These are phyloP conservation scores for Myxozyma mucilagina DNA, from an alignment of 805 yeast genomes.

Conservation along the genomic window DNA sequence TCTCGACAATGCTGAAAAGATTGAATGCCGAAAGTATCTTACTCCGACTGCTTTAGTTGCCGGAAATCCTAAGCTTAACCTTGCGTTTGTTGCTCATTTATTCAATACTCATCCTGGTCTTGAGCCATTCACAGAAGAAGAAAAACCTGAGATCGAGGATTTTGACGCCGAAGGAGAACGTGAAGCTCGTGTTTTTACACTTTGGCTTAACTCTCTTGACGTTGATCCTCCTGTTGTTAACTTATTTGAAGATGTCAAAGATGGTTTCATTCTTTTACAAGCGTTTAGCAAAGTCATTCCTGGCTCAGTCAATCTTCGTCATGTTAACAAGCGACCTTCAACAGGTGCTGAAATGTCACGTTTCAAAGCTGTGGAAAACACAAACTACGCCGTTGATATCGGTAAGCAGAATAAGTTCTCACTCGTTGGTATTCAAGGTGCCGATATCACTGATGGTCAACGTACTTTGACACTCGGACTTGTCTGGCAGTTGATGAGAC, in stretches of 20 bases:
- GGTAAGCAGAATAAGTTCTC: slow-evolving; percentile 93
- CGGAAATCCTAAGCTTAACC: slow-evolving; percentile 93
- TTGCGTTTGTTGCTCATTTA: slow-evolving; percentile 95
- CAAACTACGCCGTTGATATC: slow-evolving; percentile 96
- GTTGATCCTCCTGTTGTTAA: slow-evolving; percentile 93
- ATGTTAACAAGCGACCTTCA: slow-evolving; percentile 80
- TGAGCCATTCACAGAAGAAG: slow-evolving; percentile 89
- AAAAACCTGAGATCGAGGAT: slow-evolving; percentile 92
- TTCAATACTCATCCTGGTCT: slow-evolving; percentile 96
- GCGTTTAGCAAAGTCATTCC: slow-evolving; percentile 96
- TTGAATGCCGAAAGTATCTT: slow-evolving; percentile 90
- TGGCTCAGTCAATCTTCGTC: slow-evolving; percentile 77
- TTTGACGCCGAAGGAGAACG: slow-evolving; percentile 99
- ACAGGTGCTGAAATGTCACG: slow-evolving; percentile 75
- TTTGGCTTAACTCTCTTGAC: slow-evolving; percentile 95
- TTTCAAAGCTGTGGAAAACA: slow-evolving; percentile 93
- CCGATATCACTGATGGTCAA: slow-evolving; percentile 93
- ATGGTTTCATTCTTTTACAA: slow-evolving; percentile 83
- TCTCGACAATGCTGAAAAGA: slow-evolving; percentile 80
- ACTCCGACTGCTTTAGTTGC: slow-evolving; percentile 91
- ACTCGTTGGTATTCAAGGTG: slow-evolving; percentile 95
- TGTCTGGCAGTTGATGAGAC: slow-evolving; percentile 98
- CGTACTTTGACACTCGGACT: slow-evolving; percentile 85
- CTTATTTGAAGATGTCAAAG: slow-evolving; percentile 90
- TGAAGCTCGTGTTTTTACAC: slow-evolving; percentile 96